Evolutionary conservation across 1,284 basidiomycete genomes (phyloP).

Genomic region (Coriolopsis trogii): DNA sequence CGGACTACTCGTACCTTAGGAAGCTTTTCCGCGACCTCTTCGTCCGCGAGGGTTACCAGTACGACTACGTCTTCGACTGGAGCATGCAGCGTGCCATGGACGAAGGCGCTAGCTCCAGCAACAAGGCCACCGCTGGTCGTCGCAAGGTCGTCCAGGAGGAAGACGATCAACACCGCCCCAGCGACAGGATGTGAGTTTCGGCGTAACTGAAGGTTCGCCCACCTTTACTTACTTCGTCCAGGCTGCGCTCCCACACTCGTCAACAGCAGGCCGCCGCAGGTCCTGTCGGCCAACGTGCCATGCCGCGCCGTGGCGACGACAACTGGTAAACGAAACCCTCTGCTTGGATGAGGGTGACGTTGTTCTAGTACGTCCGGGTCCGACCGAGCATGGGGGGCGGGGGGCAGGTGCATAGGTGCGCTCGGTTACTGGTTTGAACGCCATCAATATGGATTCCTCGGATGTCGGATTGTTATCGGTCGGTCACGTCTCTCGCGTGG

Average conservation of each 20-base stretch:
- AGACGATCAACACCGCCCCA: constrained; percentile 72
- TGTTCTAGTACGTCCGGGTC: constrained; percentile 52
- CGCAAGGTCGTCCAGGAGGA: constrained; percentile 81
- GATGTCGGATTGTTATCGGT: constrained; percentile 35
- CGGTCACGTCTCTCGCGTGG: constrained; percentile 26
- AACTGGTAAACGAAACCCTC: constrained; percentile 64
- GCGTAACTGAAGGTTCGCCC: constrained; percentile 28
- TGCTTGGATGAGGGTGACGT: constrained; percentile 23
- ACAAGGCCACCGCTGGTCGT: constrained; percentile 62
- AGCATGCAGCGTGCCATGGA: constrained; percentile 83
- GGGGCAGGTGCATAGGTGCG: constrained; percentile 52
- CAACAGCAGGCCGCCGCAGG: constrained; percentile 68
- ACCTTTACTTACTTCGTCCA: constrained; percentile 35
- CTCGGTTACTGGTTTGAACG: constrained; percentile 50
- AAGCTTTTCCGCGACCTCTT: constrained; percentile 98
- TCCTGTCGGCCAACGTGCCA: constrained; percentile 61
- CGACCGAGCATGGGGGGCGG: constrained; percentile 63
- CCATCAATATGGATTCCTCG: constrained; percentile 37
- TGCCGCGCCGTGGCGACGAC: constrained; percentile 67
- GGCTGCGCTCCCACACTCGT: constrained; percentile 84
- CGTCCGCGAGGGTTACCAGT: constrained; percentile 95
- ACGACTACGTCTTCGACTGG: constrained; percentile 99
- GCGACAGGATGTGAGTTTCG: constrained; percentile 74
- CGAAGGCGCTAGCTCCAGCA: constrained; percentile 58
- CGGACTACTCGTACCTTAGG: constrained; percentile 96